A percentile compares a stretch with the other conserved stretches of the same genome.
Evolutionary conservation across 257 asterid genomes (phyloP).

Genomic region (Solanum corneliomulleri): DNA sequence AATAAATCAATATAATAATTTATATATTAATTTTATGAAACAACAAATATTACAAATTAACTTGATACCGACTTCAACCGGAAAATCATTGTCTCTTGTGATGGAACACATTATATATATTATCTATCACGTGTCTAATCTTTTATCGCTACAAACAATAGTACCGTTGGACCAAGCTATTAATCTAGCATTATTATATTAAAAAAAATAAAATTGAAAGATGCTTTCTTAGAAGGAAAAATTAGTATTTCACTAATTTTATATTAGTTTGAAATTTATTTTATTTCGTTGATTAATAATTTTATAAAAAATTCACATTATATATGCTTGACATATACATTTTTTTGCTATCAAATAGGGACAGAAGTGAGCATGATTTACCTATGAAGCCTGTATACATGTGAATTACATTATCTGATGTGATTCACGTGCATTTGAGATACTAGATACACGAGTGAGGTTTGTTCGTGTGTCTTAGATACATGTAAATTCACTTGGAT

Average conservation of each 20-base stretch:
- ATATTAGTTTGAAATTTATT: too few relatives aligned
- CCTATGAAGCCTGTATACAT: too few relatives aligned
- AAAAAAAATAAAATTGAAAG: too few relatives aligned
- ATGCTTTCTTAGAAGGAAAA: too few relatives aligned
- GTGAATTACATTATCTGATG: neutral
- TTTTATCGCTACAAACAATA: neutral
- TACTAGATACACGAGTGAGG: neutral
- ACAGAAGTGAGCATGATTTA: neutral
- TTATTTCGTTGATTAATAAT: too few relatives aligned
- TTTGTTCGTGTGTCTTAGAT: neutral
- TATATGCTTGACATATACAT: too few relatives aligned
- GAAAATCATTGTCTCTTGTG: neutral
- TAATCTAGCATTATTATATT: neutral
- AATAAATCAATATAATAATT: fast-evolving
- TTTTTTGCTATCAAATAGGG: too few relatives aligned
- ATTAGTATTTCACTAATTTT: too few relatives aligned
- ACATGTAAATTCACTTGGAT: too few relatives aligned
- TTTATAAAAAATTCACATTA: too few relatives aligned
- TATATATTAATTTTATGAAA: too few relatives aligned
- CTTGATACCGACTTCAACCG: neutral
- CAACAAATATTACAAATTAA: too few relatives aligned
- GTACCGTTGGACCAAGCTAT: neutral
- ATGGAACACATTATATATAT: neutral
- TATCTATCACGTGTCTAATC: neutral
- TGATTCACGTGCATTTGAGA: neutral